A percentile compares a stretch with the other conserved stretches of the same genome.
phyloP scores from a whole-genome alignment of 1,284 basidiomycete species.

The Puccinia coronata region DNA sequence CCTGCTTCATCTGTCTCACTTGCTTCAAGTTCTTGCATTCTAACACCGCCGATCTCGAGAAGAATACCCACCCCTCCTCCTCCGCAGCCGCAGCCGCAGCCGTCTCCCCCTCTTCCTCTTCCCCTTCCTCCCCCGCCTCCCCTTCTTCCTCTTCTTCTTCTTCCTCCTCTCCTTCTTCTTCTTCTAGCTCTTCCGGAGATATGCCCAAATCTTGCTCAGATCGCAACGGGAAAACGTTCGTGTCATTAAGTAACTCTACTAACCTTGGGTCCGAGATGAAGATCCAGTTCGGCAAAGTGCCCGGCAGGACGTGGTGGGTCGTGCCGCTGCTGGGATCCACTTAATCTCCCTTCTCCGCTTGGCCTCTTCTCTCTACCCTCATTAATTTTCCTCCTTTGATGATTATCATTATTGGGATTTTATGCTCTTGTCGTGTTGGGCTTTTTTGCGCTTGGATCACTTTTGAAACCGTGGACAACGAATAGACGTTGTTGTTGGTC shows the following conservation, averaged over 20 bases:
- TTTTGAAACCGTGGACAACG: too few species aligned
- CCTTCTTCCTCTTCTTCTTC: background rate
- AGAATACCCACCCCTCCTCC: background rate
- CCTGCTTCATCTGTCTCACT: slow-evolving; percentile 69
- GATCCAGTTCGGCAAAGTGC: slow-evolving; percentile 15
- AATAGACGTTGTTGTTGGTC: too few species aligned
- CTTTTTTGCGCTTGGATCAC: too few species aligned
- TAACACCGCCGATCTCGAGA: slow-evolving; percentile 51
- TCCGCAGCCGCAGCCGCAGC: background rate
- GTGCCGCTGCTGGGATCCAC: slow-evolving; percentile 28
- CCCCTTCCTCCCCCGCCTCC: background rate
- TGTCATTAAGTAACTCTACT: too few species aligned
- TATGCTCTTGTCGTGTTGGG: too few species aligned
- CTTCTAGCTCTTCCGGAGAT: background rate
- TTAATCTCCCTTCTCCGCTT: background rate
- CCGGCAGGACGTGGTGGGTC: slow-evolving; percentile 33
- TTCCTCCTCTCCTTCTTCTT: background rate
- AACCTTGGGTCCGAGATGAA: too few species aligned
- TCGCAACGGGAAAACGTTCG: too few species aligned
- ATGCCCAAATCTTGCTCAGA: background rate
- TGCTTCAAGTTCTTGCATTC: slow-evolving; percentile 73
- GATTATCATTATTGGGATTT: background rate
- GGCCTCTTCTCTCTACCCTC: background rate
- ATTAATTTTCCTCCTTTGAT: background rate
- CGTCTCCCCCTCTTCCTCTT: background rate